These are phyloP conservation scores for Usnea hakonensis DNA, from an alignment of 495 filamentous ascomycete genomes.

Conservation along the genomic window DNA sequence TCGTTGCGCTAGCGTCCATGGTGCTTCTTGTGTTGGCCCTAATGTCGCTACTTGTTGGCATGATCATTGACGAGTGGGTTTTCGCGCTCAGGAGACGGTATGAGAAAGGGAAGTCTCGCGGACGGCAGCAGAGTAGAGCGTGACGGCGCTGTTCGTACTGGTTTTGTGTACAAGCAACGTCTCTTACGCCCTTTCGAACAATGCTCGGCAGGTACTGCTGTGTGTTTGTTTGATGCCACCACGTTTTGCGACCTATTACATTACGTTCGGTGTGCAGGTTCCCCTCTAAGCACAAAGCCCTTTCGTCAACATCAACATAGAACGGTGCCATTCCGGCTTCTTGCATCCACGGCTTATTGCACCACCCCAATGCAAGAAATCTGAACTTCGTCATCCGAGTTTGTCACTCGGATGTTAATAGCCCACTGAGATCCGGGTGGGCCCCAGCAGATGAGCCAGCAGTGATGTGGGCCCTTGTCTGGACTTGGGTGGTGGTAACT, in stretches of 20 bases:
- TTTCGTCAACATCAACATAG: no score
- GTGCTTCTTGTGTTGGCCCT: not conserved
- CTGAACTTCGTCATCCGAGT: no score
- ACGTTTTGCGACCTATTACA: not conserved
- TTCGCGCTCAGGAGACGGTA: not conserved
- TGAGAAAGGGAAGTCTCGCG: not conserved
- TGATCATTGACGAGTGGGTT: not conserved
- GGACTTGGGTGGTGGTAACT: no score
- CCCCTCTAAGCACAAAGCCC: no score
- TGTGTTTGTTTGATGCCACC: not conserved
- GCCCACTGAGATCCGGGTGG: no score
- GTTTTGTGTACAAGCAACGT: not conserved
- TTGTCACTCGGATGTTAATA: no score
- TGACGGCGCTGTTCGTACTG: not conserved
- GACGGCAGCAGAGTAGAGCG: not conserved
- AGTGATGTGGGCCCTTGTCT: no score
- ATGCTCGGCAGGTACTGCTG: not conserved
- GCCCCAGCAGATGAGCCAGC: no score
- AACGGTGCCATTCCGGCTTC: no score
- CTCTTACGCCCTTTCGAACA: not conserved
- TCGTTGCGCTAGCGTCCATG: not conserved
- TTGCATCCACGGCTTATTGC: no score
- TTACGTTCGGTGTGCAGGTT: not conserved
- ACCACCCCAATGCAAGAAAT: no score
- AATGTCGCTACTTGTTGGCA: not conserved